These are phyloP conservation scores for Pseudozyma sp. DNA, from an alignment of 1,284 basidiomycete genomes.

Conservation along the genomic window DNA sequence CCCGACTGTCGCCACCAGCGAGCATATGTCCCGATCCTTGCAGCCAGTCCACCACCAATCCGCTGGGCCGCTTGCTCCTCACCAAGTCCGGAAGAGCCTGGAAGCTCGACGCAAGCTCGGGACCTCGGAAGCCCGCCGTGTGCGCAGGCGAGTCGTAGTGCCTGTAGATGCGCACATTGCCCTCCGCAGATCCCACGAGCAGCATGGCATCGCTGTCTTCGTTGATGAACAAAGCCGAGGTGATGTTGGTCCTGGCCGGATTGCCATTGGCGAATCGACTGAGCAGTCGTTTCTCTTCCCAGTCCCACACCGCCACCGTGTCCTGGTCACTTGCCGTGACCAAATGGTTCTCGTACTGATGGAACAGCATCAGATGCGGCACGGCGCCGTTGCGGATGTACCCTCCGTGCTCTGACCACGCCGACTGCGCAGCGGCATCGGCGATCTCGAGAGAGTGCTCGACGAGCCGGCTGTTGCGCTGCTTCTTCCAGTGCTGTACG, in stretches of 20 bases:
- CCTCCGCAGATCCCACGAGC: constrained; percentile 87
- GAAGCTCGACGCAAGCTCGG: constrained; percentile 89
- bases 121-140: constrained; percentile 70
- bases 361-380: constrained; percentile 78
- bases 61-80: constrained; percentile 78
- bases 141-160: constrained; percentile 75
- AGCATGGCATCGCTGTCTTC: constrained; percentile 93
- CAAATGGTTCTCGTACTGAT: constrained; percentile 90
- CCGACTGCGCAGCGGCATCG: constrained; percentile 77
- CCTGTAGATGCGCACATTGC: constrained; percentile 88
- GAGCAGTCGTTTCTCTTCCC: constrained; percentile 82
- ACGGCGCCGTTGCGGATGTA: constrained; percentile 75
- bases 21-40: constrained; percentile 86
- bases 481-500: constrained; percentile 93
- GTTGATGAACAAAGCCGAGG: constrained; percentile 92
- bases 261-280: constrained; percentile 91
- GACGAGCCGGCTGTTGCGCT: constrained; percentile 85
- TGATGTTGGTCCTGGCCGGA: constrained; percentile 82
- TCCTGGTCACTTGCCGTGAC: constrained; percentile 87
- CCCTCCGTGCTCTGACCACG: constrained; percentile 84
- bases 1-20: constrained; percentile 89
- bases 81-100: constrained; percentile 85
- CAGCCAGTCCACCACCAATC: constrained; percentile 92
- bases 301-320: constrained; percentile 94
- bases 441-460: constrained; percentile 78